Base-by-base conservation (phyloP, 192 early-diverging fungal species). In the Chytriomyces sp. region DNA sequence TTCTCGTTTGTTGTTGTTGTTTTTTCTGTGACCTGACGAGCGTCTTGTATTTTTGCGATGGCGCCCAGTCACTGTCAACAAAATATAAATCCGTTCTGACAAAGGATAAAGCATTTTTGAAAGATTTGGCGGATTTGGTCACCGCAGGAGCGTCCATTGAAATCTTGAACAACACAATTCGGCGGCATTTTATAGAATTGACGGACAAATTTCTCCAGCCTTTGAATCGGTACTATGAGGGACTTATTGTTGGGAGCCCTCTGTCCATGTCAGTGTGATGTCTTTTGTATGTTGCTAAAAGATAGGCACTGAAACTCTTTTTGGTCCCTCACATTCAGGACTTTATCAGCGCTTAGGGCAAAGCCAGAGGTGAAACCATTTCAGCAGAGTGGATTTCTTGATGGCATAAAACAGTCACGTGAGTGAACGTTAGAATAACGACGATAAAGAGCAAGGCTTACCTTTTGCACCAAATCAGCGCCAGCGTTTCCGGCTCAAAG, bases 131-230 rank as follows among this genome's bases (percentile, higher is more conserved):
- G 24, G 87, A 91, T 69, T 77, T 95, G 45, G 89, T 91, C 23
- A 91, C 91, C 69, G 89, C 91, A 18, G 91, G 94, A 48, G 88
- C 88, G 64, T 87, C 92, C 26, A 50, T 44, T 8, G 70, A 90
- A 85, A 49, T 92, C 83, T 87, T 98, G 53, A 94, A 99, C 86
- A 99, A 99, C 82, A 92, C 92, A 78, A 82, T 99, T 50, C 86
- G 97, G 26, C 85, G 95, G 62, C 91, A 99, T 80, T 98, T 98
- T 88, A 88, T 93, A 18, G 96, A 97, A 61, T 81, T 99, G 57
- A 96, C 96, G 0, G 95, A 96, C 76, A 89, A 93, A 83, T 97
- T 99, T 76, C 81, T 99, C 74, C 94, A 93, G 35, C 97, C 97
- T n/a, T 83, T 99, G 65, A 94, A 98, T 77, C 90, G 94, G 13